Evolutionary conservation across 23 red algal genomes (phyloP).

Genomic region (Chondrus crispus): DNA sequence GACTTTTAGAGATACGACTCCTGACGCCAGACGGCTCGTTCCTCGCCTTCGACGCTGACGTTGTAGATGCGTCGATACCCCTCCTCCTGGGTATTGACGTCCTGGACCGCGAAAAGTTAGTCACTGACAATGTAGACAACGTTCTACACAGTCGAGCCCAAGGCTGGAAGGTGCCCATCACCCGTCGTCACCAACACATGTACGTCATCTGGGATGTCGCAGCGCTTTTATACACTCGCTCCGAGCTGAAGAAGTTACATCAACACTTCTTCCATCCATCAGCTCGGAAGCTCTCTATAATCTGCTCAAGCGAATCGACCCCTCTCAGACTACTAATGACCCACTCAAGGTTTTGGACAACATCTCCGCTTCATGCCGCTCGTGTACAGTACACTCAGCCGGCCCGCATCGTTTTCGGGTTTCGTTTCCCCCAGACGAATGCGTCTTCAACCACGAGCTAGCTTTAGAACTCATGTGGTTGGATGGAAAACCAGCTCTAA

Average conservation of each 20-base stretch:
- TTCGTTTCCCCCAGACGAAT: not conserved
- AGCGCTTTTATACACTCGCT: not conserved
- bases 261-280: conserved; percentile 9
- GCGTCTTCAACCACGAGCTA: not conserved
- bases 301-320: not conserved
- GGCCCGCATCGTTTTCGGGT: conserved; percentile 18
- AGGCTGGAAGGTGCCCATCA: not conserved
- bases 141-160: not conserved
- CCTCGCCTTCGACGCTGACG: not conserved
- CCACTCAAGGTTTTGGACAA: not conserved
- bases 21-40: not conserved
- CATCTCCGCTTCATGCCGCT: not conserved
- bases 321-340: not conserved
- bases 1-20: not conserved
- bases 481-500: not conserved
- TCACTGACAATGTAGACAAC: not conserved
- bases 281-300: not conserved
- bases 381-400: not conserved
- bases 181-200: not conserved
- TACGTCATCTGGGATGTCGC: not conserved
- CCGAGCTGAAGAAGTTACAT: not conserved
- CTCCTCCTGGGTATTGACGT: not conserved
- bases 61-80: not conserved
- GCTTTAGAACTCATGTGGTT: conserved; percentile 20
- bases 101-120: not conserved